These are phyloP conservation scores for Neofusicoccum ribis DNA, from an alignment of 2,329 filamentous ascomycete species.

Conservation along the genomic window DNA sequence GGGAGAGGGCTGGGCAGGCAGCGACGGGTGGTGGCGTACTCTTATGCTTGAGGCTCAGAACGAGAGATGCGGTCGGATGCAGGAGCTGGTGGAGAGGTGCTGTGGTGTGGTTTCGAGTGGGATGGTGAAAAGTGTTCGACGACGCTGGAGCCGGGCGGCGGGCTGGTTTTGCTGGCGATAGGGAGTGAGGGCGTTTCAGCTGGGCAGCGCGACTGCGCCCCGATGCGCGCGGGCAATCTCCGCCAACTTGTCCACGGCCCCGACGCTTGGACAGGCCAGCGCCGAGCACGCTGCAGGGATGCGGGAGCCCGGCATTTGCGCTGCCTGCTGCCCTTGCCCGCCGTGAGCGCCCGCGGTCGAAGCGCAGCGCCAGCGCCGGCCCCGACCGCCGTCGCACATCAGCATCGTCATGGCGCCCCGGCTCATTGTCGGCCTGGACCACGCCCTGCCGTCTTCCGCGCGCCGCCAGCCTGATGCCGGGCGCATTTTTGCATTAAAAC, in stretches of 20 bases:
- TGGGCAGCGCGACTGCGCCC: conserved; percentile 5
- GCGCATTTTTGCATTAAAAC: background rate
- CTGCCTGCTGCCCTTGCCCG: background rate
- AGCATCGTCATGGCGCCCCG: conserved; percentile 7
- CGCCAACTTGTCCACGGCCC: background rate
- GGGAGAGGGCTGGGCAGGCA: conserved; percentile 4
- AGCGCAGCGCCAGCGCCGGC: background rate
- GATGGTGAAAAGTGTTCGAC: conserved; percentile 2
- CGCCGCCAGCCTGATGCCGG: background rate
- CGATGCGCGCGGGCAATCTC: conserved; percentile 7
- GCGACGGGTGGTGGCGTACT: background rate
- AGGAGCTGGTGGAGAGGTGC: background rate
- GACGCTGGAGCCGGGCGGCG: background rate
- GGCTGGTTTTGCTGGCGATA: conserved; percentile 12
- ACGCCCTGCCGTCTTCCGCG: background rate
- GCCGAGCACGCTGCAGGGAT: background rate
- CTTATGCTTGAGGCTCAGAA: background rate
- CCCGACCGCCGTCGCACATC: conserved; percentile 7
- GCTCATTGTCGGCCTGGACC: background rate
- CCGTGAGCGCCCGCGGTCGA: background rate
- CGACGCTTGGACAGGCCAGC: background rate
- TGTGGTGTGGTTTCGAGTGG: background rate
- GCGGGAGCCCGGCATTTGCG: background rate
- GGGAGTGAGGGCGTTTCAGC: conserved; percentile 11
- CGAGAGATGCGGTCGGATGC: conserved; percentile 1